Evolutionary conservation across 768 basidiomycete species (phyloP).

Genomic region (Boletellus ananas): DNA sequence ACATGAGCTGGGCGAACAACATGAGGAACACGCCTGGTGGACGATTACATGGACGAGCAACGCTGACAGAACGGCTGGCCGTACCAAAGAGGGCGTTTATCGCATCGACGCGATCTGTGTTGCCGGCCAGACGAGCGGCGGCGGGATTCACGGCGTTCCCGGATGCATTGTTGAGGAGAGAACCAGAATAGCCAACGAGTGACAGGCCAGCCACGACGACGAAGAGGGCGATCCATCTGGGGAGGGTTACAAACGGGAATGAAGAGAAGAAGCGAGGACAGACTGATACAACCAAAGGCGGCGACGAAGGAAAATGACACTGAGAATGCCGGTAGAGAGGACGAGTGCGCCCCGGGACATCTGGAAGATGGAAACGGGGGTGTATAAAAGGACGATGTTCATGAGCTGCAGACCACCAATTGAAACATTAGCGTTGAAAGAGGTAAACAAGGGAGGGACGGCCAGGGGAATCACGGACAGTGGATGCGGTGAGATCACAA

Average conservation of each 20-base stretch:
- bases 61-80: constrained; percentile 7
- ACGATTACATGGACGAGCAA: constrained; percentile 15
- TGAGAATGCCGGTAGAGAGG: constrained; percentile 87
- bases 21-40: constrained; percentile 80
- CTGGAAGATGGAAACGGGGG: constrained; percentile 96
- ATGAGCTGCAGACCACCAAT: constrained; percentile 51
- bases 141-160: constrained; percentile 45
- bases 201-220: constrained; percentile 84
- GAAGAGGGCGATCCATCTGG: constrained; percentile 84
- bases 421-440: neutral
- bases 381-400: constrained; percentile 94
- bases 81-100: constrained; percentile 71
- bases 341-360: constrained; percentile 94
- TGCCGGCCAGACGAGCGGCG: constrained; percentile 23
- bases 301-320: constrained; percentile 86
- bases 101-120: constrained; percentile 57
- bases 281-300: constrained; percentile 86
- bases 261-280: constrained; percentile 10
- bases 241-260: constrained; percentile 1
- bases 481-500: constrained; percentile 92
- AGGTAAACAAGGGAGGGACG: constrained; percentile 7
- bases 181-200: constrained; percentile 86
- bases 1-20: constrained; percentile 94
- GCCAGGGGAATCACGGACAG: constrained; percentile 47
- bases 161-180: constrained; percentile 73